Conservation (phyloP, 768 basidiomycete genomes). For the Lactarius quietus region DNA sequence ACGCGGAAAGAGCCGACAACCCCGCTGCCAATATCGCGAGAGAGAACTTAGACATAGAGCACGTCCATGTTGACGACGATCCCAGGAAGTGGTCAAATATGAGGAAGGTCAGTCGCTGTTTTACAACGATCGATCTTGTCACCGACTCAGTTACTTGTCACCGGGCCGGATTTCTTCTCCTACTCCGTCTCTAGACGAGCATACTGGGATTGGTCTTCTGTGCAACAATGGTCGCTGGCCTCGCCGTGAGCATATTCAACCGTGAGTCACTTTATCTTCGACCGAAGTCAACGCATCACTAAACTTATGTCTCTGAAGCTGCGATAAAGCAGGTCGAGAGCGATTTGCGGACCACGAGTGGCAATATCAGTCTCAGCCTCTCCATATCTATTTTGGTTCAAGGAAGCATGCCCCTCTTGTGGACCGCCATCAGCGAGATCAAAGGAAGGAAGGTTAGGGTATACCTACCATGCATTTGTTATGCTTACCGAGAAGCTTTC, state of each 20-base stretch:
- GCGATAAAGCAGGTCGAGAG: constrained; percentile 56
- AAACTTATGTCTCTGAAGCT: constrained; percentile 39
- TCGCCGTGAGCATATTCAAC: constrained; percentile 60
- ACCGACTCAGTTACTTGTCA: background rate
- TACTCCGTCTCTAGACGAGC: constrained; percentile 35
- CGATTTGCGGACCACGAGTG: constrained; percentile 55
- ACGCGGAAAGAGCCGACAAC: background rate
- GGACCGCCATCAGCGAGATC: constrained; percentile 70
- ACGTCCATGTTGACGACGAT: constrained; percentile 52
- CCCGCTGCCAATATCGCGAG: background rate
- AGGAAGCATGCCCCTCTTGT: constrained; percentile 61
- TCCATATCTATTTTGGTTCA: constrained; percentile 74
- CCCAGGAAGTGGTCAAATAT: constrained; percentile 55
- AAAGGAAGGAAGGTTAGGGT: constrained; percentile 62
- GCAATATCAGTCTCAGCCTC: constrained; percentile 63
- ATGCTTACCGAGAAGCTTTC: background rate
- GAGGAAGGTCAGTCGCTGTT: constrained; percentile 45
- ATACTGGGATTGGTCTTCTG: constrained; percentile 46
- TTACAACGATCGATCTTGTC: background rate
- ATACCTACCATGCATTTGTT: constrained; percentile 16
- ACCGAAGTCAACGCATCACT: background rate
- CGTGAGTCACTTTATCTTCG: constrained; percentile 40
- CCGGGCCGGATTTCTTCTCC: background rate
- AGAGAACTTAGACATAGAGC: constrained; percentile 43
- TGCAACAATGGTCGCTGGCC: constrained; percentile 56